Base-by-base conservation (phyloP, 106 monocot genomes). In the Allium cepa region DNA sequence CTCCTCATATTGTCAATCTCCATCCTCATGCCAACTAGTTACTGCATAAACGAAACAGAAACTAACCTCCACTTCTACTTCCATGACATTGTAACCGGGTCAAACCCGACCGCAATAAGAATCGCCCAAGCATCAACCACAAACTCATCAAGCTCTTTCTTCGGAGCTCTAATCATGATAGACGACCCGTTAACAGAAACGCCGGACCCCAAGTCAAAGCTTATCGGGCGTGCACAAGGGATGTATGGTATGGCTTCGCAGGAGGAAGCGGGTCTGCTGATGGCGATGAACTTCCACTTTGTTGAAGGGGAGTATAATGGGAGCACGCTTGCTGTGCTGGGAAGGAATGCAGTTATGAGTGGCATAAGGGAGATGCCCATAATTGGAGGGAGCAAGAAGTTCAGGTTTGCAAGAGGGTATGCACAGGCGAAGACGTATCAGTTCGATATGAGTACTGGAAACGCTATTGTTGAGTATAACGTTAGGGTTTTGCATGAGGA, bases 121-220 rank as follows among this genome's bases (percentile, higher is more conserved):
- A 63, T 74, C 12, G 76, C 60, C 17, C 8, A 14, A 17, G 49
- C 50, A 8, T 16, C 63, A 2, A 10, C 9, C 56, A 62, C 6
- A 0, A 13, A 28, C 11, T 1, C 45, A 12, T 55, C 53, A 11
- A 11, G 11, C 36, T 14, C 12, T 4, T 7, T 6, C 4, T 62
- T 46, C n/a, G 62, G 62, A 10, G 45, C 17, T 7, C 7, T 62
- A 7, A 8, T 13, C 18, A 70, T 76, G n/a, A 50, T 79, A 58
- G 83, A 83, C 18, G 83, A 83, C 49, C 62, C 62, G 15, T 26
- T 83, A 46, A 83, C 83, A 8, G 83, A 72, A 26, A 79, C 68
- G 3, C 72, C 83, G 7, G 52, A 74, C 50, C 47, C 12, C 10
- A 47, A 8, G 3, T 72, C 83, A 9, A 27, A 58, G 26, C 49